Evolutionary conservation across 2,329 filamentous ascomycete genomes (phyloP), one percentile per base, ranked within the genome.

Genomic region (Sarocladium kiliense): DNA sequence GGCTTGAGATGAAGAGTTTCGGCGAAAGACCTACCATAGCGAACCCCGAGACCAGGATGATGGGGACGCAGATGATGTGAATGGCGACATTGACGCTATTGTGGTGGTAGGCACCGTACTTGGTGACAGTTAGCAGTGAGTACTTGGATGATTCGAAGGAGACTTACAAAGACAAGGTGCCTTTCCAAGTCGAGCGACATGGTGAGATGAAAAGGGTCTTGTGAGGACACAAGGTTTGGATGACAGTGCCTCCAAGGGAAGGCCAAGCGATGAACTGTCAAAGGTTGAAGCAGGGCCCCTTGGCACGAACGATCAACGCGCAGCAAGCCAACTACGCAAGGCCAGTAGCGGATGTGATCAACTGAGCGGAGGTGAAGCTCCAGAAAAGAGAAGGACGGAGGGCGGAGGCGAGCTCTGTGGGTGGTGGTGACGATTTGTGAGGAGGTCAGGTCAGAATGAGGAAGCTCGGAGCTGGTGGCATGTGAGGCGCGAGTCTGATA

Each of bases 91-190:
- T 94, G 72, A 88, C 81, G 47, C 81, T 74, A 71, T 93, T 86
- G 66, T 89, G 84, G 72, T 94, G 89, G 68, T 94, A 93, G 57
- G 88, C 82, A 69, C 89, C 89, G 76, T 94, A 94, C 89, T 94
- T 25, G 27, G 21, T 11, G 19, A 36, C 30, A 7, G 30, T 37
- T 18, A n/a, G n/a, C 2, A 54, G 30, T 19, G 14, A 41, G n/a
- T 12, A 10, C 21, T 34, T 10, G n/a, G 7, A 30, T n/a, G n/a
- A 21, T 14, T 37, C 12, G 6, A 45, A 25, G 25, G 37, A 32
- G 11, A 63, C 87, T 71, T 82, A 94, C 89, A 74, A 92, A 92
- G 71, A 83, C 84, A 64, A 94, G 78, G 67, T 93, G 89, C 68
- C 85, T 88, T 75, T 94, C 89, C 54, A 94, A 80, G 66, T 92